Base-by-base conservation (phyloP, 768 basidiomycete species). In the Dentipellis fragilis region DNA sequence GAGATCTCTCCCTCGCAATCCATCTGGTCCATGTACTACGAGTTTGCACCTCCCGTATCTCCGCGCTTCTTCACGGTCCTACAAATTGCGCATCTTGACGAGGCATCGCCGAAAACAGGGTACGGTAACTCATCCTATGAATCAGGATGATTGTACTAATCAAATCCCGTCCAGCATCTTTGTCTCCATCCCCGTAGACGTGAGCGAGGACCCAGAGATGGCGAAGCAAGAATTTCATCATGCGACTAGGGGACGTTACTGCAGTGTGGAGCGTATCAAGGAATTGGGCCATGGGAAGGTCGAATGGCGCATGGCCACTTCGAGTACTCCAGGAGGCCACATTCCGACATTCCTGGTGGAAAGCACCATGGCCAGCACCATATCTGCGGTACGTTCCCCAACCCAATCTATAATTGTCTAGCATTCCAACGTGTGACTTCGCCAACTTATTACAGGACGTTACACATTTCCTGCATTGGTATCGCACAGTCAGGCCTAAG, bases 221-320 rank as follows among this genome's bases (percentile, higher is more conserved):
- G 77, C 74, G 4, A 78, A 76, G 59, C 66, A 82, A 14, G 85
- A 89, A 63, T 79, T 22, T 14, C 14, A 80, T 62, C 80, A 79
- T 54, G 84, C 79, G 7, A 79, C 79, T 2, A 80, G 75, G 58
- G 88, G 83, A 1, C 80, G 78, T 62, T 89, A 89, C 64, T 81
- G 79, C 39, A 80, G 81, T 60, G 81, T 86, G 3, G 89, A 90
- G 68, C 75, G 77, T 34, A 62, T 91, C 52, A 67, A 71, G 45
- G 84, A 85, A 66, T 75, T 83, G 40, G 78, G 78, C 17, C 71
- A 79, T 58, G 88, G 84, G 51, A 77, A 68, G 49, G 78, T 80
- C 11, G 86, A 89, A 67, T 90, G 87, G 87, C 74, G 80, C 40
- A 88, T 90, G 87, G 87, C 87, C 2, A 87, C 85, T 2, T 83